phyloP scores from a whole-genome alignment of 345 rosid genomes.

The Camelina laxa region DNA sequence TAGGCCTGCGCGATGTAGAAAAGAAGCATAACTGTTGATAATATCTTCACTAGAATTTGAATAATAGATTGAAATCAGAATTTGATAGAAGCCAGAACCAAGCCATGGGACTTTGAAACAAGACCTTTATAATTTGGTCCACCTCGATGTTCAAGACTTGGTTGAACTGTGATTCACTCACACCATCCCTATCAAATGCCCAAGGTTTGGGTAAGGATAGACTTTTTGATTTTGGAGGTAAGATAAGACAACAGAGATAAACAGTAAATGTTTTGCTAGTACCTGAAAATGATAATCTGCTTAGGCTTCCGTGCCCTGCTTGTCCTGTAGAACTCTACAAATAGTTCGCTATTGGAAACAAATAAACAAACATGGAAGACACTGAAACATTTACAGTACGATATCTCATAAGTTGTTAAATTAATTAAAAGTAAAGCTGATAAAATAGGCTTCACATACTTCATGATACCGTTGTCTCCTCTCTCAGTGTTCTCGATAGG shows the following conservation, averaged over 20 bases:
- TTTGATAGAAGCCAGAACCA: slow-evolving; percentile 19
- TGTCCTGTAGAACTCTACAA: slow-evolving; percentile 65
- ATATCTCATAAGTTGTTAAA: not conserved
- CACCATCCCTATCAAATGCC: slow-evolving; percentile 71
- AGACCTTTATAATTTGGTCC: slow-evolving; percentile 81
- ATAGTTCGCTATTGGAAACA: slow-evolving; percentile 60
- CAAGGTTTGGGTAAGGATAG: not conserved
- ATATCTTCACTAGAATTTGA: slow-evolving; percentile 4
- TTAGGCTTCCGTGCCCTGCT: slow-evolving; percentile 63
- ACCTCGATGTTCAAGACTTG: slow-evolving; percentile 86
- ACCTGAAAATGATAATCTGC: slow-evolving; percentile 90
- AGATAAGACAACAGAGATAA: not conserved
- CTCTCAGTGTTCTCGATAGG: slow-evolving; percentile 55
- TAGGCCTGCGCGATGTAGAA: slow-evolving; percentile 61
- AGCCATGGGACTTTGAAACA: slow-evolving; percentile 10
- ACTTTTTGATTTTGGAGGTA: slow-evolving; percentile 3
- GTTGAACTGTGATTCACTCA: slow-evolving; percentile 86
- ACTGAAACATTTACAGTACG: not conserved
- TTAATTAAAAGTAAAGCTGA: not conserved
- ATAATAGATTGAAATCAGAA: slow-evolving; percentile 8
- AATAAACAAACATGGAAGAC: slow-evolving; percentile 13
- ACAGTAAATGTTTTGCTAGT: not conserved
- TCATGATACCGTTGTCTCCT: slow-evolving; percentile 77
- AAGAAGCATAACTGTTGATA: slow-evolving; percentile 3
- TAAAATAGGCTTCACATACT: slow-evolving; percentile 51